Evolutionary conservation across 192 early-diverging fungal genomes (phyloP).

Genomic region (Chytriomyces sp.): DNA sequence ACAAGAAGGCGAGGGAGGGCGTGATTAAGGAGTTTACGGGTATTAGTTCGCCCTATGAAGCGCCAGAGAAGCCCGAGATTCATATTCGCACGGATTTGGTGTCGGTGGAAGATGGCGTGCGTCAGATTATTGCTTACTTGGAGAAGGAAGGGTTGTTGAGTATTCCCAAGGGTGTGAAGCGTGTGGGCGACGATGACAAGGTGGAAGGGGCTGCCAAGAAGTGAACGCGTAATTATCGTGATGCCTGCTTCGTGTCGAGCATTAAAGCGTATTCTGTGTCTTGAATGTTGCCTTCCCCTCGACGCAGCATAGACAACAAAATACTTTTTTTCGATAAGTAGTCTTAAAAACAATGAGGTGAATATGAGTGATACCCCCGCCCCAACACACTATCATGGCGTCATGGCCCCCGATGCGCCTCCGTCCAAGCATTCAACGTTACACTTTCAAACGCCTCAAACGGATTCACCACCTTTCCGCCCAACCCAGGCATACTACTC

Average conservation of each 20-base stretch:
- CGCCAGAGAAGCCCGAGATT: constrained; percentile 78
- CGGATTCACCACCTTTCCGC: constrained; percentile 1
- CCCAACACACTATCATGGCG: background rate
- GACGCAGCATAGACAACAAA: too few relatives aligned
- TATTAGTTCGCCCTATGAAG: constrained; percentile 90
- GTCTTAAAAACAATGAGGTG: too few relatives aligned
- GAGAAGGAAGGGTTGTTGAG: background rate
- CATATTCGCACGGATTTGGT: constrained; percentile 79
- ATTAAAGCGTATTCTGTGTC: too few relatives aligned
- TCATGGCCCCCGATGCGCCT: background rate
- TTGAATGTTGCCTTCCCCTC: too few relatives aligned
- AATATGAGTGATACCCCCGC: too few relatives aligned
- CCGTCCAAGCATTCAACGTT: constrained; percentile 15
- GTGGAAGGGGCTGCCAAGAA: background rate
- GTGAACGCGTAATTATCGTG: background rate
- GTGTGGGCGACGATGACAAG: background rate
- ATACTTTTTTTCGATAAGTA: too few relatives aligned
- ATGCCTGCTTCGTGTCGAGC: too few relatives aligned
- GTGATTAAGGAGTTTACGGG: constrained; percentile 97
- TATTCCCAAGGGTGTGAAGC: background rate
- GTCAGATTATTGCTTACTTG: constrained; percentile 32
- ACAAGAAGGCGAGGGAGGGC: constrained; percentile 92
- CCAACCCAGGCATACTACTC: background rate
- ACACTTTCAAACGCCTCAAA: constrained; percentile 30
- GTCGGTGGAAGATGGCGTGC: constrained; percentile 70